Evolutionary conservation across 768 basidiomycete species (phyloP).

Genomic region (Trametes cubensis): DNA sequence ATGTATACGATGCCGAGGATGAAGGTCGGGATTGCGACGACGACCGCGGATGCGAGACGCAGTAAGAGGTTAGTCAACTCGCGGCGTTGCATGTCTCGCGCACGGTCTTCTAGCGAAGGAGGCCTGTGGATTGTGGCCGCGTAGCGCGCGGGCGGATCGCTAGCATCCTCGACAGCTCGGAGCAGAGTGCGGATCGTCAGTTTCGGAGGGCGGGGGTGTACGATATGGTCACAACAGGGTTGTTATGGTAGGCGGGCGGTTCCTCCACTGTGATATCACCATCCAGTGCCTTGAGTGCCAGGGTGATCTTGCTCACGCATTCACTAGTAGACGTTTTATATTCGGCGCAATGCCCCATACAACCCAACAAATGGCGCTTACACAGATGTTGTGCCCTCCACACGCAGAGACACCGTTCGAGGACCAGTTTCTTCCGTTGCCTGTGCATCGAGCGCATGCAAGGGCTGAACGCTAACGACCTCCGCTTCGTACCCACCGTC

Average conservation of each 20-base stretch:
- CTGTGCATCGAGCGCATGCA: constrained; percentile 52
- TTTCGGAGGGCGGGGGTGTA: constrained; percentile 54
- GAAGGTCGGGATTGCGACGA: constrained; percentile 76
- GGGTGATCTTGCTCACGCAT: constrained; percentile 56
- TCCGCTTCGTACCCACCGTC: constrained; percentile 45
- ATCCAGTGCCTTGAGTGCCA: constrained; percentile 41
- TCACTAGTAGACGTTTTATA: constrained; percentile 42
- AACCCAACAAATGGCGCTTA: constrained; percentile 55
- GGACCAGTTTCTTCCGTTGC: constrained; percentile 24
- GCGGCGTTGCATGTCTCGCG: constrained; percentile 54
- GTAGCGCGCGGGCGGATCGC: constrained; percentile 49
- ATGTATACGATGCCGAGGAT: constrained; percentile 78
- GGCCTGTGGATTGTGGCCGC: constrained; percentile 49
- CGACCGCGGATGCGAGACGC: constrained; percentile 58
- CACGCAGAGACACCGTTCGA: constrained; percentile 52
- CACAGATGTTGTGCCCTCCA: constrained; percentile 70
- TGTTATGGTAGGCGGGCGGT: constrained; percentile 41
- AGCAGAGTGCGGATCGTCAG: constrained; percentile 72
- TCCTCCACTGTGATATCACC: constrained; percentile 43
- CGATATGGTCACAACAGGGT: constrained; percentile 50
- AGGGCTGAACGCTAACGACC: constrained; percentile 34
- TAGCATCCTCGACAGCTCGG: constrained; percentile 42
- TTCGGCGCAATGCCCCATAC: constrained; percentile 57
- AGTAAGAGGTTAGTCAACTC: constrained; percentile 57
- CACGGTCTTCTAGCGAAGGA: constrained; percentile 61